phyloP scores from a whole-genome alignment of 768 basidiomycete species.

The Dictyophora rubrovolvata region DNA sequence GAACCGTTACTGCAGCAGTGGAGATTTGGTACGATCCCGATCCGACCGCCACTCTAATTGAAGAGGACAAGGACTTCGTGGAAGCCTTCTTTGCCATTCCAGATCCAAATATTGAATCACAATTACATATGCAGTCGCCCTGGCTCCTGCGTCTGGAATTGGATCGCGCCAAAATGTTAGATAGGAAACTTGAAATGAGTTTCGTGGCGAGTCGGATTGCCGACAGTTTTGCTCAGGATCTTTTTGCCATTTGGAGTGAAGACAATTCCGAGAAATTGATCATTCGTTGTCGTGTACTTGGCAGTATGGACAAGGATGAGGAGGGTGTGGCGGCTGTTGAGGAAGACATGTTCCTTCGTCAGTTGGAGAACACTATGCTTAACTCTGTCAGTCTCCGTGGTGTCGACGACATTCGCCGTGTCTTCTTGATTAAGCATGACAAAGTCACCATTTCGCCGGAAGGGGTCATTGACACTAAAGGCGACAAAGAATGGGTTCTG shows the following conservation, averaged over 20 bases:
- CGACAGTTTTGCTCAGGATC: slow-evolving; percentile 88
- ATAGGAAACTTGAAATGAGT: slow-evolving; percentile 90
- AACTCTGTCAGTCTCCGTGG: slow-evolving; percentile 92
- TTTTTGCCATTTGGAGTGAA: slow-evolving; percentile 98
- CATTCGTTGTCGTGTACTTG: slow-evolving; percentile 89
- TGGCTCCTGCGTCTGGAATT: slow-evolving; percentile 97
- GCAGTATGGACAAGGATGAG: slow-evolving; percentile 77
- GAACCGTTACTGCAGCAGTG: slow-evolving; percentile 88
- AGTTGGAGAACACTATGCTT: slow-evolving; percentile 93
- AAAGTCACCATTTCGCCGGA: slow-evolving; percentile 54
- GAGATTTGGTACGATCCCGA: slow-evolving; percentile 99
- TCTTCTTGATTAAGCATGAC: slow-evolving; percentile 88
- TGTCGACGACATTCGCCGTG: slow-evolving; percentile 81
- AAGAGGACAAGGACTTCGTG: slow-evolving; percentile 91
- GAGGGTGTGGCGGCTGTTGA: slow-evolving; percentile 66
- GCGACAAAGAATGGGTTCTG: slow-evolving; percentile 87
- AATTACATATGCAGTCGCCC: slow-evolving; percentile 85
- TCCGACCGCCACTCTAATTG: slow-evolving; percentile 84
- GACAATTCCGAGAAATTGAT: slow-evolving; percentile 97
- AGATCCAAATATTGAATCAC: slow-evolving; percentile 88
- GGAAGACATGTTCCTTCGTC: slow-evolving; percentile 93
- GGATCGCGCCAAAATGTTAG: slow-evolving; percentile 95
- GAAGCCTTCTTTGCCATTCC: slow-evolving; percentile 99
- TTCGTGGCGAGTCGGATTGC: slow-evolving; percentile 90
- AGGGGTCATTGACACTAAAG: slow-evolving; percentile 45